Base-by-base conservation (phyloP, 2,329 filamentous ascomycete species). In the Claviceps sp. region DNA sequence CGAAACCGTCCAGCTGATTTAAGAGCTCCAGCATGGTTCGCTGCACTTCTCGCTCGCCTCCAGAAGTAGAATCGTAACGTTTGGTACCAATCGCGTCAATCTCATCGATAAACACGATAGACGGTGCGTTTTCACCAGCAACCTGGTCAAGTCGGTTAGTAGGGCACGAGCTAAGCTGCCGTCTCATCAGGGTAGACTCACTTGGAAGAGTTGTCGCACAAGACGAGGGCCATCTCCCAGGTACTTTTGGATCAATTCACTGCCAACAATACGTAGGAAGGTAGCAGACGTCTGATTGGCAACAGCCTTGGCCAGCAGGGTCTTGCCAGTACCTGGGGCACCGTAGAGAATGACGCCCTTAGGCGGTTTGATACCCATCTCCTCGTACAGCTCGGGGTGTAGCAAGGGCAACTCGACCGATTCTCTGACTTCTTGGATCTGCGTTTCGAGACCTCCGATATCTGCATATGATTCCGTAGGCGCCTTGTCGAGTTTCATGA, bases 321-420 rank as follows among this genome's bases (percentile, higher is more conserved):
- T 97, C 75, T 97, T 98, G 70, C 93, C 93, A 8, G 93, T 98
- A 69, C 93, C 93, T 0, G 93, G 93, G 5, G 89, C 89, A 72
- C 93, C 93, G 67, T 98, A 98, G 26, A 98, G 84, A 63, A 98
- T 98, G 61, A 98, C 93, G 78, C 93, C 93, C 79, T 98, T 98
- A 55, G 93, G 93, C 4, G 93, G 93, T 72, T 98, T 98, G 78
- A 98, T 97, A 64, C 93, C 93, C 93, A 98, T 98, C 75, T 98
- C 93, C 70, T 98, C 93, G 71, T 98, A 98, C 50, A 98, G 74
- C 71, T 98, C 93, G 0, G 93, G 93, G 67, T 98, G 93, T 54
- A 98, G 76, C 57, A 98, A 76, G 5, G 93, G 93, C 62, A 98
- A 71, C 72, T 98, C 93, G 53, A 98, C 93, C 1, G 93, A 95